Evolutionary conservation across 495 filamentous ascomycete genomes (phyloP).

Genomic region (Penicillium mononematosum): DNA sequence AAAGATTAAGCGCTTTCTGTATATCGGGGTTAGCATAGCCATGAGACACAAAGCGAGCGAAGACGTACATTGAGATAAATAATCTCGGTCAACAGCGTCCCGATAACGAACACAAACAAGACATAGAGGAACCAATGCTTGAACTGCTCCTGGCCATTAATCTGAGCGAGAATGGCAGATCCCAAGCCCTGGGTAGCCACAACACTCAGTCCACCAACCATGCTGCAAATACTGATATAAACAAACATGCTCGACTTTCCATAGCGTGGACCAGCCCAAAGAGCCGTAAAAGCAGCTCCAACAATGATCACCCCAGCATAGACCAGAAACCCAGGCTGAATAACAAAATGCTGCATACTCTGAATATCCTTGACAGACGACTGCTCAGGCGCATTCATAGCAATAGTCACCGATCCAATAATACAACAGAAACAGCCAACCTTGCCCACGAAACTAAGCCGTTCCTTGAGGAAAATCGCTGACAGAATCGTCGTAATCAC

Average conservation of each 20-base stretch:
- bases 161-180: conserved; percentile 85
- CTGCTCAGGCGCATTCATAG: conserved; percentile 85
- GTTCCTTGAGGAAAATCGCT: conserved; percentile 94
- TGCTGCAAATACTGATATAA: conserved; percentile 92
- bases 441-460: conserved; percentile 92
- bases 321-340: conserved; percentile 79
- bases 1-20: conserved; percentile 97
- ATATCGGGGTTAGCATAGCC: conserved; percentile 27
- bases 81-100: conserved; percentile 87
- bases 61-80: conserved; percentile 87
- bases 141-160: conserved; percentile 77
- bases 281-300: conserved; percentile 64
- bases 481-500: conserved; percentile 92
- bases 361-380: conserved; percentile 86
- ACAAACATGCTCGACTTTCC: conserved; percentile 98
- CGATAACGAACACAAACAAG: conserved; percentile 83
- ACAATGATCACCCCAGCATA: conserved; percentile 85
- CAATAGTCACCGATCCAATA: conserved; percentile 88
- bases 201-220: conserved; percentile 91
- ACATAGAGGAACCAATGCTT: conserved; percentile 98
- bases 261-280: conserved; percentile 86
- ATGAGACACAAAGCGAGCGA: background rate
- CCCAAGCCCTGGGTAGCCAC: conserved; percentile 93
- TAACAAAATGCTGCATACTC: conserved; percentile 86
- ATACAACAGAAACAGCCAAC: conserved; percentile 96